These are phyloP conservation scores for Hirsutella minnesotensis DNA, from an alignment of 2,329 filamentous ascomycete species.

Conservation along the genomic window DNA sequence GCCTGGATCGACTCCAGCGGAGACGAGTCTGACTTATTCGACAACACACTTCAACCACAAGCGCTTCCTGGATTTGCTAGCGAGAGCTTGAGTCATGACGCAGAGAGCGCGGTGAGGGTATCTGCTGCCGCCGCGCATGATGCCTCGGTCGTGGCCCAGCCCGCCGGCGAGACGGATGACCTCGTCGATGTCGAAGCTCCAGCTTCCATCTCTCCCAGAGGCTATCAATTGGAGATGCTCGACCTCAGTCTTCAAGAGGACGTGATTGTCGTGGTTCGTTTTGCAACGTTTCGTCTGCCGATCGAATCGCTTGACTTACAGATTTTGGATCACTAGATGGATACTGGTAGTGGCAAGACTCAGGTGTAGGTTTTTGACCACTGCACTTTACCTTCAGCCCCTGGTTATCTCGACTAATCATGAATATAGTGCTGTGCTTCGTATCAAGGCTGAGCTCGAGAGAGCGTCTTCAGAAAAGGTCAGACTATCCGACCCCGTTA, in stretches of 20 bases:
- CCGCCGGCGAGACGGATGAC: slow-evolving; percentile 1
- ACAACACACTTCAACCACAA: slow-evolving; percentile 1
- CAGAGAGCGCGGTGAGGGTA: no score
- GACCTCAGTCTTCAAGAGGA: slow-evolving; percentile 56
- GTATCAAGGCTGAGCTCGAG: slow-evolving; percentile 54
- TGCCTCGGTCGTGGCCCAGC: not conserved
- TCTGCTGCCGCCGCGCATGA: slow-evolving; percentile 5
- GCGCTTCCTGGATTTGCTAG: not conserved
- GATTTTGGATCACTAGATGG: slow-evolving; percentile 47
- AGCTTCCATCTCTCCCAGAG: slow-evolving; percentile 26
- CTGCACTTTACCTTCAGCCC: not conserved
- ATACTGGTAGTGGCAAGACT: slow-evolving; percentile 70
- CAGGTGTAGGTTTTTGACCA: slow-evolving; percentile 45
- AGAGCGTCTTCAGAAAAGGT: slow-evolving; percentile 42
- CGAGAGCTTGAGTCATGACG: no score
- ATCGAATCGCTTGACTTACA: not conserved
- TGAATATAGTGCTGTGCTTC: slow-evolving; percentile 47
- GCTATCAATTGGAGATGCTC: slow-evolving; percentile 69
- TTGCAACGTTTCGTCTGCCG: not conserved
- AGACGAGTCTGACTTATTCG: slow-evolving; percentile 5
- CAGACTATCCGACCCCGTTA: not conserved
- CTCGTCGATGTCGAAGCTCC: slow-evolving; percentile 17
- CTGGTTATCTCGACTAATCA: not conserved
- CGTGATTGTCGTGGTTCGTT: slow-evolving; percentile 56
- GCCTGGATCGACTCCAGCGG: slow-evolving; percentile 1